These are phyloP conservation scores for Stagonosporopsis vannaccii DNA, from an alignment of 2,329 filamentous ascomycete genomes.

Conservation along the genomic window DNA sequence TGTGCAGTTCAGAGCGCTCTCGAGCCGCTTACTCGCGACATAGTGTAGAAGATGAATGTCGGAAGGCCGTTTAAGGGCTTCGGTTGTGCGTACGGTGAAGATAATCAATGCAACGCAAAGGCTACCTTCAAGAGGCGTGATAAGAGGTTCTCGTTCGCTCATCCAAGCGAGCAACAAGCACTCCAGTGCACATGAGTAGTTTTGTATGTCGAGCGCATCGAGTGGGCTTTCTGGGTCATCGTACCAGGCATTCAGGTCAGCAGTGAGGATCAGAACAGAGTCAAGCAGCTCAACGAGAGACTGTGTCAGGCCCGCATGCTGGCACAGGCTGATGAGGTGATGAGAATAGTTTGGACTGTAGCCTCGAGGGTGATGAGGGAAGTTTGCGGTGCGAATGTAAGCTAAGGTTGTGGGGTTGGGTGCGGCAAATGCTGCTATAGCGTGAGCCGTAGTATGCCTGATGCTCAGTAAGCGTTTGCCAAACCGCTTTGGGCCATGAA, in stretches of 20 bases:
- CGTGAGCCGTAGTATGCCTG: constrained; percentile 50
- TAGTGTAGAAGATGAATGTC: constrained; percentile 41
- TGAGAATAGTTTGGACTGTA: constrained; percentile 40
- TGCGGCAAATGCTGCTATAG: constrained; percentile 44
- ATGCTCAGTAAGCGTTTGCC: constrained; percentile 49
- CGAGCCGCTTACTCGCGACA: constrained; percentile 42
- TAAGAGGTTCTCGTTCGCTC: constrained; percentile 32
- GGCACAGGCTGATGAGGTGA: constrained; percentile 42
- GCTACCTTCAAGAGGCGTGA: constrained; percentile 44
- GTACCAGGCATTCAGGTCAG: constrained; percentile 47
- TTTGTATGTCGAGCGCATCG: constrained; percentile 48
- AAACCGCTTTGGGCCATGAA: constrained; percentile 30
- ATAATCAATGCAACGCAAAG: constrained; percentile 48
- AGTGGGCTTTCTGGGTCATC: constrained; percentile 37
- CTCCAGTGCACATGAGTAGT: constrained; percentile 46
- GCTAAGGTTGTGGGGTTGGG: constrained; percentile 43
- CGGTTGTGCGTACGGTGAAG: constrained; percentile 46
- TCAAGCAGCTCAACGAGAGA: constrained; percentile 40
- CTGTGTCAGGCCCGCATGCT: constrained; percentile 35
- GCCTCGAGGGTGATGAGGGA: constrained; percentile 40
- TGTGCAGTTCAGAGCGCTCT: constrained; percentile 46
- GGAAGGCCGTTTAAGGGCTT: constrained; percentile 38
- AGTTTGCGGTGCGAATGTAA: constrained; percentile 36
- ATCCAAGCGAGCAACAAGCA: constrained; percentile 45
- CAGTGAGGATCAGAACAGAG: constrained; percentile 41